These are phyloP conservation scores for Beauveria bassiana DNA, from an alignment of 2,329 filamentous ascomycete genomes.

Conservation along the genomic window DNA sequence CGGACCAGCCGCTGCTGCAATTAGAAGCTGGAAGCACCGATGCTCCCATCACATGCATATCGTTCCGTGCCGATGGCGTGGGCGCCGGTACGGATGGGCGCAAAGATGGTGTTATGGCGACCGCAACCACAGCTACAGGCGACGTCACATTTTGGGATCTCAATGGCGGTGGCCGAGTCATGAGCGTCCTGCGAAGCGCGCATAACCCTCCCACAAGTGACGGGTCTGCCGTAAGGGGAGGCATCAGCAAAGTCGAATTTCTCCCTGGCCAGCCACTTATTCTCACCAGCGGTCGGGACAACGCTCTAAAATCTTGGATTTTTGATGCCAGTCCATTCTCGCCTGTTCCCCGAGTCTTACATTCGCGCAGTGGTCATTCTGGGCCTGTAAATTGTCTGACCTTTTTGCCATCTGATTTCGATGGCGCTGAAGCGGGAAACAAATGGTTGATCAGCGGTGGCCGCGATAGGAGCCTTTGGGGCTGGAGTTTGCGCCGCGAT, in stretches of 20 bases:
- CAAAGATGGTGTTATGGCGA: constrained; percentile 88
- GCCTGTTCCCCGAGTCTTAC: constrained; percentile 74
- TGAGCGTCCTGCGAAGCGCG: constrained; percentile 78
- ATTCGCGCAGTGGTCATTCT: constrained; percentile 81
- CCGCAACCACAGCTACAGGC: constrained; percentile 67
- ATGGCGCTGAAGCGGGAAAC: constrained; percentile 78
- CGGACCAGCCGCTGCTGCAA: constrained; percentile 64
- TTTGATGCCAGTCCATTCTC: constrained; percentile 91
- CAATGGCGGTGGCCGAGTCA: constrained; percentile 78
- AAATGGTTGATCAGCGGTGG: constrained; percentile 94
- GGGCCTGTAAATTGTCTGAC: constrained; percentile 74
- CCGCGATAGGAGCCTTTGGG: constrained; percentile 87
- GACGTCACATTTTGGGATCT: constrained; percentile 96
- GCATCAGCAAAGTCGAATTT: constrained; percentile 84
- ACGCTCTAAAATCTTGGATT: constrained; percentile 92
- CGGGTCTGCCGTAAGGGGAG: constrained; percentile 55
- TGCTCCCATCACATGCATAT: constrained; percentile 68
- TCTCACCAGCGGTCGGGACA: constrained; percentile 84
- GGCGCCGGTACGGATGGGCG: constrained; percentile 84
- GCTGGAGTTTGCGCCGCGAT: constrained; percentile 89
- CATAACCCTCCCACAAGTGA: constrained; percentile 65
- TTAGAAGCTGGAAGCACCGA: constrained; percentile 59
- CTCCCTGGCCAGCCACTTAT: constrained; percentile 82
- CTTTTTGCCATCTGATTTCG: constrained; percentile 82
- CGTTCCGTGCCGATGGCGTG: constrained; percentile 81